Evolutionary conservation across 108 stramenopile genomes (phyloP), one percentile per base, ranked within the genome.

Genomic region (Conticribra weissflogii): DNA sequence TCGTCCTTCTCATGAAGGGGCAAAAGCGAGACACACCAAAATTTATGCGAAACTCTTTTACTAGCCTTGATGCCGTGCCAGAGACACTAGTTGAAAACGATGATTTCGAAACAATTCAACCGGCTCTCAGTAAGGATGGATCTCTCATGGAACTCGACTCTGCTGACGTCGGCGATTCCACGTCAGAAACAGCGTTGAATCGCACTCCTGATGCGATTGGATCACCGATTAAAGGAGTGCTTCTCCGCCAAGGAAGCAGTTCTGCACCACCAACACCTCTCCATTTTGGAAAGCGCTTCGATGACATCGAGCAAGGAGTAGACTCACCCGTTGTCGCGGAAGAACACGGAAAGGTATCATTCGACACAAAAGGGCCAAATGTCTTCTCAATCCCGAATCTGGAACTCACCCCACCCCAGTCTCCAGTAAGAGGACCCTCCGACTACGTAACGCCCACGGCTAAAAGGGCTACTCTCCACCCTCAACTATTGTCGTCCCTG

Each of bases 1-100:
- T 96, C 62, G 49, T 93, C 16, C 79, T 90, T 32, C 74, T 96
- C 45, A 93, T 96, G 94, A 93, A 93, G 57, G 94, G 94, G 9
- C 93, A 94, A 55, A 86, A 85, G 31, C 81, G 86, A 54, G 68
- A 47, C 64, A 68, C 18, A 49, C 2, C 27, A 32, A 25, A 19
- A 33, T 14, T 49, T 46, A 16, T 68, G 44, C 54, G 74, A 32
- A 50, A 32, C 12, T 81, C 73, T 0, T 53, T 60, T n/a, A 59
- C 72, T 36, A 49, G 66, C 14, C 56, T 76, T 32, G 50, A 14
- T 44, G 34, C 62, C 8, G 57, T 72, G 22, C 63, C 60, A 45
- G 78, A 79, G 57, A 47, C 70, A 27, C 32, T 52, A 15, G 14
- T 31, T 30, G 77, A 78, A 55, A 65, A 74, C 22, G 8, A 41